Conservation (phyloP, 495 filamentous ascomycete genomes). For the Halenospora varia region DNA sequence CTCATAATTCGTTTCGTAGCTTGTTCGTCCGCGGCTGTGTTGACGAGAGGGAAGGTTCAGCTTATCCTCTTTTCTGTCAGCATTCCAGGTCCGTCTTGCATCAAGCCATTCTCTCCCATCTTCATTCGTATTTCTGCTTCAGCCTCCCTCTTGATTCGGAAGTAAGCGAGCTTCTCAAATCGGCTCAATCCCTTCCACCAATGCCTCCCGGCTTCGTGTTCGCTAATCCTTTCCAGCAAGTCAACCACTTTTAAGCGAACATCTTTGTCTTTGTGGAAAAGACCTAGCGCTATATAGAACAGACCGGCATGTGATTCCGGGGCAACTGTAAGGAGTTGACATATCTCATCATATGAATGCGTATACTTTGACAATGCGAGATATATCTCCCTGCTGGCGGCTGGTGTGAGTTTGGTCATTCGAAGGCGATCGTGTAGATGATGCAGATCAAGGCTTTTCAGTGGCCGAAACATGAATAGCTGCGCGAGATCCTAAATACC, state of each 20-base stretch:
- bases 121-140: slow-evolving; percentile 38
- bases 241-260: slow-evolving; percentile 75
- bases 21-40: not conserved
- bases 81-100: slow-evolving; percentile 29
- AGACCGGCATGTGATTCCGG: slow-evolving; percentile 86
- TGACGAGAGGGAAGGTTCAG: slow-evolving; percentile 2
- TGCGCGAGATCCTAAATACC: slow-evolving; percentile 54
- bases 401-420: slow-evolving; percentile 64
- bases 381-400: slow-evolving; percentile 75
- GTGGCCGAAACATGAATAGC: slow-evolving; percentile 62
- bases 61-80: slow-evolving; percentile 21
- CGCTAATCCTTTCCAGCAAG: slow-evolving; percentile 74
- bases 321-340: slow-evolving; percentile 78
- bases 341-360: slow-evolving; percentile 81
- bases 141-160: slow-evolving; percentile 62
- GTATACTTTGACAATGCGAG: slow-evolving; percentile 71
- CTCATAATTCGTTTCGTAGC: slow-evolving; percentile 18
- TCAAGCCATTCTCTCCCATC: slow-evolving; percentile 27
- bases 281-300: slow-evolving; percentile 85
- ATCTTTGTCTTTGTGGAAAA: slow-evolving; percentile 85
- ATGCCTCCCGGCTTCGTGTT: slow-evolving; percentile 86
- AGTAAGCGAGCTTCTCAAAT: slow-evolving; percentile 80
- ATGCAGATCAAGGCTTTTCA: slow-evolving; percentile 79
- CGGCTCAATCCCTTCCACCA: slow-evolving; percentile 86
- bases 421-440: slow-evolving; percentile 91